phyloP scores from a whole-genome alignment of 352 stramenopile species.

The Phytophthora fragariae region DNA sequence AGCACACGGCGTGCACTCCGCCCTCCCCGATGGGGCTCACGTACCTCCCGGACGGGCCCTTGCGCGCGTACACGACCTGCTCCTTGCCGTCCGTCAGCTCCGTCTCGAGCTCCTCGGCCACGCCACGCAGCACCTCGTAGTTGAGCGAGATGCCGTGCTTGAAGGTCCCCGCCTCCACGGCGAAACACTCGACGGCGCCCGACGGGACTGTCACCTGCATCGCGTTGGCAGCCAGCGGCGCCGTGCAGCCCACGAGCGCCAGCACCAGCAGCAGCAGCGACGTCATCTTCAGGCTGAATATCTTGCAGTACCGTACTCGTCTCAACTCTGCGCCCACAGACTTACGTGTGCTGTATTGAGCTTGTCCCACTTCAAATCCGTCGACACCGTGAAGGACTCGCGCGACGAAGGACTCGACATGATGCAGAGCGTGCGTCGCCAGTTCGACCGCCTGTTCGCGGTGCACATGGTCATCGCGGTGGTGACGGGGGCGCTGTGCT shows the following conservation, averaged over 20 bases:
- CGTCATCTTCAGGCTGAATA: not conserved
- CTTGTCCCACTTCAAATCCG: constrained; percentile 20
- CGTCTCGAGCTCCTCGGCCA: constrained; percentile 73
- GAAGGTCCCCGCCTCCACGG: constrained; percentile 68
- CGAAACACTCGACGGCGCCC: constrained; percentile 71
- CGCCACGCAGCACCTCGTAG: constrained; percentile 79
- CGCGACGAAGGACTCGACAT: not conserved
- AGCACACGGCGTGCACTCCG: constrained; percentile 77
- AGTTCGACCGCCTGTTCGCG: constrained; percentile 86
- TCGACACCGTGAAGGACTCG: not conserved
- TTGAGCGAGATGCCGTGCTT: constrained; percentile 91
- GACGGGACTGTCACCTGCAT: constrained; percentile 63
- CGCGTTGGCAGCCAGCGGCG: constrained; percentile 20
- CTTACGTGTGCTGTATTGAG: not conserved
- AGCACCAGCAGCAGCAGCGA: constrained; percentile 21
- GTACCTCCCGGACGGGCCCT: constrained; percentile 64
- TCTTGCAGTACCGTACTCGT: not conserved
- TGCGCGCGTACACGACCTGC: constrained; percentile 62
- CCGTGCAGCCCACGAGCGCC: constrained; percentile 14
- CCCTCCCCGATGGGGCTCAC: constrained; percentile 61
- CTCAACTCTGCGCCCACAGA: not conserved
- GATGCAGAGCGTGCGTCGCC: constrained; percentile 71
- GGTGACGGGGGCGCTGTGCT: constrained; percentile 70
- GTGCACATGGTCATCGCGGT: constrained; percentile 78
- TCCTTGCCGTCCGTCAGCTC: constrained; percentile 73